Evolutionary conservation across 352 stramenopile species (phyloP), one percentile per base, ranked within the genome.

Genomic region (Phytophthora quininea): DNA sequence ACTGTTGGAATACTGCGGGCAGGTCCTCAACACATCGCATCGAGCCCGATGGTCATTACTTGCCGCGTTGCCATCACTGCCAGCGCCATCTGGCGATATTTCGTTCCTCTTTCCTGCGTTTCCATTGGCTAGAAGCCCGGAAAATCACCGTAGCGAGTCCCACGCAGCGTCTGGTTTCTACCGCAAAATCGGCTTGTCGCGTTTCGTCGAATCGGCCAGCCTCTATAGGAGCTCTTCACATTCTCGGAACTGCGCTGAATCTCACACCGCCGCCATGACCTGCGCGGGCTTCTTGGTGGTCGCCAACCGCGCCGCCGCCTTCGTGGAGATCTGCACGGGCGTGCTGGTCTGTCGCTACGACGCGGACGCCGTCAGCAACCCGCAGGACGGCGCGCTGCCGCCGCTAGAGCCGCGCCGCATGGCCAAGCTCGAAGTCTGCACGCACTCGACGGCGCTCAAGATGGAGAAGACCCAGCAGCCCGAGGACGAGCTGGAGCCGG

Each of bases 211-310:
- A 56, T 52, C 37, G 48, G 40, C 40, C 40, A 47, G 15, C 12
- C 40, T 15, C 10, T 15, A 15, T 47, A 8, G 6, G 15, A 27
- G 40, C 40, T 61, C 51, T 57, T 19, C 38, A 54, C n/a, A 43
- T 43, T 27, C 24, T 2, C 52, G 33, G 31, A 64, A 9, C 31
- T 35, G 12, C 10, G 50, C 19, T 32, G 40, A 61, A 61, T 49
- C 15, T 62, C 33, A 11, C 60, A 15, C 19, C 31, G 29, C 55
- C 32, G 53, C 15, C 61, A 93, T 93, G 85, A 80, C 82, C 0
- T 88, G 83, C 62, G 85, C 82, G 6, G 85, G 85, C 11, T 90
- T 83, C 58, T 73, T 93, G 57, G 71, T 90, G 51, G 67, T 88
- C n/a, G 77, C 76, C 58, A 86, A 83, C 73, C 79, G 68, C 49